A percentile compares a stretch with the other conserved stretches of the same genome.
These are phyloP conservation scores for Larix kaempferi DNA, from an alignment of 75 land plant species.

Conservation along the genomic window DNA sequence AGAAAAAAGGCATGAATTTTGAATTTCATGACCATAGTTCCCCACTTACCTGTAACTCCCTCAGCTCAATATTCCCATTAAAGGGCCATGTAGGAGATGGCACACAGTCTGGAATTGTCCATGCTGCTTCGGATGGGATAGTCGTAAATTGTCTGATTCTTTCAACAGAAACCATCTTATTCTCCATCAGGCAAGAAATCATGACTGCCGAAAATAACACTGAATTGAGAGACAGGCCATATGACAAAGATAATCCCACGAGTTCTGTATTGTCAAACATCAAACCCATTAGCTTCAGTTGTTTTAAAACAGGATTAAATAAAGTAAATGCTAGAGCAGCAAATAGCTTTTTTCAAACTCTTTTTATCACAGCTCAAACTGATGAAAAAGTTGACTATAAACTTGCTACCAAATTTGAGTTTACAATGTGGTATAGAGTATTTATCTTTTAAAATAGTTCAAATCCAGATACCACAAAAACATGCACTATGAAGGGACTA, in stretches of 20 bases:
- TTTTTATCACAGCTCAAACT: not conserved
- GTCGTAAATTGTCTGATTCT: slow-evolving; percentile 79
- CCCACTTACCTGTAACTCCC: slow-evolving; percentile 63
- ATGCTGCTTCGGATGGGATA: slow-evolving; percentile 81
- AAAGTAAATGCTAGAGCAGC: not conserved
- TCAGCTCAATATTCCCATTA: slow-evolving; percentile 63
- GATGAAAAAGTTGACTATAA: not conserved
- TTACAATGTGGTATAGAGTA: not conserved
- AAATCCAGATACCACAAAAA: not conserved
- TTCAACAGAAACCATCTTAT: slow-evolving; percentile 93
- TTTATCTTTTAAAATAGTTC: not conserved
- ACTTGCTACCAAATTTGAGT: not conserved
- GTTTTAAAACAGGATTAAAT: not conserved
- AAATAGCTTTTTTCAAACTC: not conserved
- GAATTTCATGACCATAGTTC: not conserved
- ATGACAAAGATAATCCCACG: slow-evolving; percentile 90
- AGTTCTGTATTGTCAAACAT: slow-evolving; percentile 44
- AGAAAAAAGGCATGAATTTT: not conserved
- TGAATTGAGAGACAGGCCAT: slow-evolving; percentile 75
- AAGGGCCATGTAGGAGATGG: slow-evolving; percentile 84
- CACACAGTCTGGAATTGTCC: slow-evolving; percentile 42
- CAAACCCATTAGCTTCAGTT: not conserved
- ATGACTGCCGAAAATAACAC: slow-evolving; percentile 58
- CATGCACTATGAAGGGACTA: not conserved
- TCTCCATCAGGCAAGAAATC: slow-evolving; percentile 79